Percentiles rank a stretch among this genome's conserved stretches.
Evolutionary conservation across 2,329 filamentous ascomycete species (phyloP).

Genomic region (Dothistroma pini): DNA sequence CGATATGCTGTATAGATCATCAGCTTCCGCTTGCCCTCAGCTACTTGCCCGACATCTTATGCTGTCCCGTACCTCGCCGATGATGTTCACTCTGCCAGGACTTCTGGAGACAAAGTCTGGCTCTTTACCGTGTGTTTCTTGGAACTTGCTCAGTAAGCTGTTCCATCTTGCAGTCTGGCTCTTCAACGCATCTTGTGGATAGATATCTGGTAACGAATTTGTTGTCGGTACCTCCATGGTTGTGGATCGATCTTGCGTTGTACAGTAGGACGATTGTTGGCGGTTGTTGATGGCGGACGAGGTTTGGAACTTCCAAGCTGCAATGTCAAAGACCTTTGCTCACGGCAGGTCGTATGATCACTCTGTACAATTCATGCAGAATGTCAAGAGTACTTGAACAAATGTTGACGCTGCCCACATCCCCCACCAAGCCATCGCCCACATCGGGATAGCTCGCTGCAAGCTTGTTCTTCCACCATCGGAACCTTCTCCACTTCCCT

Average conservation of each 20-base stretch:
- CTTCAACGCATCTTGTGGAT: constrained; percentile 67
- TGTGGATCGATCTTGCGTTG: not conserved
- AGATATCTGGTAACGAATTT: constrained; percentile 73
- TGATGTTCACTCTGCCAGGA: constrained; percentile 94
- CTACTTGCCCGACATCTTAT: not conserved
- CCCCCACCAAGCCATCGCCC: not conserved
- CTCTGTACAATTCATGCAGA: not conserved
- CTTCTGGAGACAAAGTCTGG: constrained; percentile 84
- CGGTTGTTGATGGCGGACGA: not conserved
- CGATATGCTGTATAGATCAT: constrained; percentile 64
- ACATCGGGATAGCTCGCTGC: not conserved
- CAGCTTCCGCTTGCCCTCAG: constrained; percentile 2
- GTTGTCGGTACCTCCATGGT: constrained; percentile 64
- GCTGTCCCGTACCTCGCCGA: constrained; percentile 63
- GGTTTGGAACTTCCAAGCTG: not conserved
- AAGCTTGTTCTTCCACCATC: not conserved
- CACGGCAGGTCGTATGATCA: not conserved
- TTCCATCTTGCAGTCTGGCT: constrained; percentile 73
- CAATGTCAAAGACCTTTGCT: not conserved
- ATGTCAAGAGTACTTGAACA: constrained; percentile 1
- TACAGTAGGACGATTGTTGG: not conserved
- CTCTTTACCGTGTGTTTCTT: constrained; percentile 62
- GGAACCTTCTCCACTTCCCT: constrained; percentile 1
- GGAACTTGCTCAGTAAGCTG: constrained; percentile 66
- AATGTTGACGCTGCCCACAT: not conserved